These are phyloP conservation scores for Gremmenia infestans DNA, from an alignment of 2,329 filamentous ascomycete genomes.

Conservation along the genomic window DNA sequence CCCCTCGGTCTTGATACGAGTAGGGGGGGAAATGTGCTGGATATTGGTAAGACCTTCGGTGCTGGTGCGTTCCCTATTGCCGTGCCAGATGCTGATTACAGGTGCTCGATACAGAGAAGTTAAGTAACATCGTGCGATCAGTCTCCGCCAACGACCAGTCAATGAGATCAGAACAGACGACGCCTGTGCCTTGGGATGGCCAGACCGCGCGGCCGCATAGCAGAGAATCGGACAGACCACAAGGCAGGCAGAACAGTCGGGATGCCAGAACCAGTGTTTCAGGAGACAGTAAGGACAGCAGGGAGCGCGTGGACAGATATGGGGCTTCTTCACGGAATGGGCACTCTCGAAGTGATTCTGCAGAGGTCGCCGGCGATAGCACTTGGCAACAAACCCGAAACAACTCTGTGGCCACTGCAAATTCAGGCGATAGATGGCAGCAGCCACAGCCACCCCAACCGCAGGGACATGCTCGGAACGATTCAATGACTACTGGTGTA, in stretches of 20 bases:
- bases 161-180: slow-evolving; percentile 41
- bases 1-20: slow-evolving; percentile 88
- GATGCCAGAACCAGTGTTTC: slow-evolving; percentile 23
- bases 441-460: too few relatives aligned
- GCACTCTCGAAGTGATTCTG: slow-evolving; percentile 73
- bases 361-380: slow-evolving; percentile 56
- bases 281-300: slow-evolving; percentile 28
- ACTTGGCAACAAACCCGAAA: too few relatives aligned
- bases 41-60: slow-evolving; percentile 62
- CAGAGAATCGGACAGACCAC: slow-evolving; percentile 34
- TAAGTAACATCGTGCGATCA: slow-evolving; percentile 86
- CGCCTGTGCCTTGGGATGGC: slow-evolving; percentile 64
- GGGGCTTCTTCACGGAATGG: slow-evolving; percentile 23
- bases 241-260: slow-evolving; percentile 35
- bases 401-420: too few relatives aligned
- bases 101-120: slow-evolving; percentile 64
- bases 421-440: too few relatives aligned
- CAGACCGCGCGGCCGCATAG: slow-evolving; percentile 52
- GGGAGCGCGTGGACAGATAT: slow-evolving; percentile 43
- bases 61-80: slow-evolving; percentile 28
- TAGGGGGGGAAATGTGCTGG: slow-evolving; percentile 84
- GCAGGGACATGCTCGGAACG: slow-evolving; percentile 61
- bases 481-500: slow-evolving; percentile 71
- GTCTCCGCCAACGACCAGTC: slow-evolving; percentile 60
- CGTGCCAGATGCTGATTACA: slow-evolving; percentile 18